phyloP scores from a whole-genome alignment of 805 yeast genomes.

The Candida awuae region DNA sequence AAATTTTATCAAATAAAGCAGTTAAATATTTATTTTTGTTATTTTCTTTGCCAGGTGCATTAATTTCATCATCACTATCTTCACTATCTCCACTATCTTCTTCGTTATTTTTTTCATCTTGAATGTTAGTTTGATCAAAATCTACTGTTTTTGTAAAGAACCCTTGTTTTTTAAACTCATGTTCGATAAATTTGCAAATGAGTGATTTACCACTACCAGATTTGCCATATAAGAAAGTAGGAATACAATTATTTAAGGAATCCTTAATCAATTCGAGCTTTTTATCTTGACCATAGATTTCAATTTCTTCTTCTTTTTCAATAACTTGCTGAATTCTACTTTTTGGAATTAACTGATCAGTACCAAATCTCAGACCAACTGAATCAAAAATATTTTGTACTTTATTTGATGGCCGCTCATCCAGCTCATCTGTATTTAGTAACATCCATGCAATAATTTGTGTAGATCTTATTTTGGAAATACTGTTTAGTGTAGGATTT shows the following conservation, averaged over 20 bases:
- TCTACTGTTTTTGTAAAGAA: constrained; percentile 39
- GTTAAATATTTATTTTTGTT: constrained; percentile 17
- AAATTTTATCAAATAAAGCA: constrained; percentile 40
- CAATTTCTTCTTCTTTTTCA: background rate
- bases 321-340: constrained; percentile 29
- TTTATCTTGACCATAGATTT: constrained; percentile 51
- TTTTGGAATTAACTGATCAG: constrained; percentile 37
- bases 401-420: background rate
- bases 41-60: constrained; percentile 1
- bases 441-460: constrained; percentile 12
- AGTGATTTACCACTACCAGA: constrained; percentile 79
- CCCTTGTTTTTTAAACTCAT: constrained; percentile 33
- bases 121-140: constrained; percentile 30
- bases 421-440: constrained; percentile 29
- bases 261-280: constrained; percentile 33
- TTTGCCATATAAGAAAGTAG: constrained; percentile 61
- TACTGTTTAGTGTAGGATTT: background rate
- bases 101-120: constrained; percentile 23
- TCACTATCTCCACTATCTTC: background rate
- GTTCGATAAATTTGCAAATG: constrained; percentile 36
- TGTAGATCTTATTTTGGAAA: background rate
- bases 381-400: background rate
- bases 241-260: constrained; percentile 35
- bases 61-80: background rate
- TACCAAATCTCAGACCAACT: constrained; percentile 40